Conservation (phyloP, 495 filamentous ascomycete genomes). For the Penicillium tannophilum region DNA sequence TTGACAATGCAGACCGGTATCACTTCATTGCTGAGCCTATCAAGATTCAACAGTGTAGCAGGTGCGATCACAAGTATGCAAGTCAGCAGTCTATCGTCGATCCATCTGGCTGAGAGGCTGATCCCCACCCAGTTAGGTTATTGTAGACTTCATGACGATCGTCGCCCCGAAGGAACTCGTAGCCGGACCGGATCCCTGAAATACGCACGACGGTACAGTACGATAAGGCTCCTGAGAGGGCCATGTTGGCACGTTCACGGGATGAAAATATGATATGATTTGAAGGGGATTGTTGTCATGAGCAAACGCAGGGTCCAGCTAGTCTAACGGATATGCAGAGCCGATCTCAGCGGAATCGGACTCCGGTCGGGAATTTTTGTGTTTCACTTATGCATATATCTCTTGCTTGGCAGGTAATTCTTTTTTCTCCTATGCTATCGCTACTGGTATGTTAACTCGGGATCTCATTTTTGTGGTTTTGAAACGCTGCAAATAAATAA, state of each 20-base stretch:
- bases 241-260: neutral
- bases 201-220: neutral
- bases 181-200: neutral
- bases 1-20: neutral
- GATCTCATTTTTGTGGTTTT: neutral
- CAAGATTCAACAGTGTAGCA: neutral
- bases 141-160: conserved; percentile 17
- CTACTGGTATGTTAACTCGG: neutral
- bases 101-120: conserved; percentile 5
- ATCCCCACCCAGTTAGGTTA: conserved; percentile 16
- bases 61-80: neutral
- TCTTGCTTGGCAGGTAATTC: neutral
- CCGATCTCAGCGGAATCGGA: conserved; percentile 15
- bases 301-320: conserved; percentile 7
- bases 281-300: neutral
- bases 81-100: neutral
- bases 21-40: neutral
- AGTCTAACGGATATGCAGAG: conserved; percentile 15
- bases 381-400: neutral
- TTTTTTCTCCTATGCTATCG: neutral
- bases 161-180: conserved; percentile 14
- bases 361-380: conserved; percentile 14
- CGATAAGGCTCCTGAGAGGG: neutral
- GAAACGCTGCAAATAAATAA: neutral
- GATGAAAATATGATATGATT: neutral